These are phyloP conservation scores for Kalaharituber pfeilii DNA, from an alignment of 2,329 filamentous ascomycete genomes.

Conservation along the genomic window DNA sequence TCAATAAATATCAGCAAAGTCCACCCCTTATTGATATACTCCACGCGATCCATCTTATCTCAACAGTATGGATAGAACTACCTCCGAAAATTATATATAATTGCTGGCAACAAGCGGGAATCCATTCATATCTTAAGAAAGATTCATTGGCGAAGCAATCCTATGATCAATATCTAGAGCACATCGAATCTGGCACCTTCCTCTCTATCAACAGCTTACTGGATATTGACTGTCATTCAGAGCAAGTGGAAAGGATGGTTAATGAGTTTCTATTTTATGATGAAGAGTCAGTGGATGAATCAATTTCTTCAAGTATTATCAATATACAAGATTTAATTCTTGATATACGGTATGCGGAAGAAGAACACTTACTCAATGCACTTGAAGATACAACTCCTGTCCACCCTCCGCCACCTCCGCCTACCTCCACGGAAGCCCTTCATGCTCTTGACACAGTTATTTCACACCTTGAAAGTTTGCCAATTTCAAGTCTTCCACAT, in stretches of 20 bases:
- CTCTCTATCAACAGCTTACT: background rate
- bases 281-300: background rate
- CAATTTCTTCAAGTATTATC: background rate
- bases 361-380: background rate
- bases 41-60: background rate
- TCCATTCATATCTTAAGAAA: background rate
- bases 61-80: background rate
- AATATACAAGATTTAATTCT: background rate
- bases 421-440: background rate
- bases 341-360: background rate
- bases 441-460: background rate
- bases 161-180: background rate
- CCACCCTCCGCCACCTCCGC: background rate
- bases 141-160: background rate
- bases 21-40: background rate
- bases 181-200: background rate
- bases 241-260: background rate
- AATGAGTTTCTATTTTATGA: background rate
- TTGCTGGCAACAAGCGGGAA: background rate
- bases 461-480: background rate
- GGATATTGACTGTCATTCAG: background rate
- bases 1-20: background rate
- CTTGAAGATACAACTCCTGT: background rate
- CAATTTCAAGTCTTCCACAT: background rate
- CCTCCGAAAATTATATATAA: background rate